Evolutionary conservation across 345 rosid species (phyloP).

Genomic region (Citrus glauca): DNA sequence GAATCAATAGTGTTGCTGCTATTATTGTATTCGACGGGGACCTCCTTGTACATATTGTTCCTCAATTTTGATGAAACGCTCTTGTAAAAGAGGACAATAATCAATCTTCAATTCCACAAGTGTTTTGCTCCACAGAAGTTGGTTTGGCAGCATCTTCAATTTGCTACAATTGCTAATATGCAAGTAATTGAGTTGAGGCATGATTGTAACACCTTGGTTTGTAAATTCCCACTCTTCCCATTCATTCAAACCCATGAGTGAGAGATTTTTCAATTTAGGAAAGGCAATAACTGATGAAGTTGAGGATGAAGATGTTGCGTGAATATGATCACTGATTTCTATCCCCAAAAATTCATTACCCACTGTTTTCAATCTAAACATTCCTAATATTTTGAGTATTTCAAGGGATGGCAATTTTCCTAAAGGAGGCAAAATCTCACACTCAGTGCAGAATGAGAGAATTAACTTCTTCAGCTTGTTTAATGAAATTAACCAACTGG

Average conservation of each 20-base stretch:
- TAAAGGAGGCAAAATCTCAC: neutral
- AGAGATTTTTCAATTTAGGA: neutral
- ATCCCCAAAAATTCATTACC: neutral
- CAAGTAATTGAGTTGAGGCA: neutral
- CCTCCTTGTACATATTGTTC: neutral
- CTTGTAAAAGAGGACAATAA: neutral
- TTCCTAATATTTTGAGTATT: fast-evolving
- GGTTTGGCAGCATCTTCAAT: neutral
- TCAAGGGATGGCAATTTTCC: conserved; percentile 2
- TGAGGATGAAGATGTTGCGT: neutral
- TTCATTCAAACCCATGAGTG: fast-evolving
- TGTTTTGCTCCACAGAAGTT: neutral
- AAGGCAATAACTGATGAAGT: neutral
- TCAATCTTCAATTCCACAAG: neutral
- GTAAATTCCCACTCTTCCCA: neutral
- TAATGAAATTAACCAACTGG: neutral
- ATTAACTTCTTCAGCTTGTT: neutral
- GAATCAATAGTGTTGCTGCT: too few species aligned
- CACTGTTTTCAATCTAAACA: neutral
- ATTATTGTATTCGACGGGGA: too few species aligned
- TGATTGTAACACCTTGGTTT: neutral
- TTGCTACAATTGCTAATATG: neutral
- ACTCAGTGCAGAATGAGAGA: neutral
- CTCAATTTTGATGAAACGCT: neutral
- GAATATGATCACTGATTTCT: neutral